Evolutionary conservation across 352 stramenopile species (phyloP), one percentile per base, ranked within the genome.

Genomic region (Phytophthora brassicae): DNA sequence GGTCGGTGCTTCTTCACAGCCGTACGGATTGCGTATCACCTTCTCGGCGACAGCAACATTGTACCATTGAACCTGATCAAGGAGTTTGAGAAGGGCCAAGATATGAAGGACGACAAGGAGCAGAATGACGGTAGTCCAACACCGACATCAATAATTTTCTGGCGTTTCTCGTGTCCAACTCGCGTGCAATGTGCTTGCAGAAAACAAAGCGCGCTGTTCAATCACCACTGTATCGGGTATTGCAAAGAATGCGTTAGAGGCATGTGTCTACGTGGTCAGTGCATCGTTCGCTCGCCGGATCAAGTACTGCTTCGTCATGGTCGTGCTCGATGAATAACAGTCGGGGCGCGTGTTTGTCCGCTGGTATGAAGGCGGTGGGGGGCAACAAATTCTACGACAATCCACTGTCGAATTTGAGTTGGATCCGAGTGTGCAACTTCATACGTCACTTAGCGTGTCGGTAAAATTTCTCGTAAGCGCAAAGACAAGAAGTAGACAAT

Each of bases 291-390:
- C 46, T 6, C n/a, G 20, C 5, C 39, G 43, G 14, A 44, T 54
- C 1, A 54, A 50, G 45, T 33, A 49, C 11, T 61, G 53, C 7
- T 61, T 63, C 16, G 29, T 49, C 2, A 3, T 50, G 9, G 9
- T 26, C 6, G 38, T 38, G 0, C 16, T 51, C 13, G 39, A 43
- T 7, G 41, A 52, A 12, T 28, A 17, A 3, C 29, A 0, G 6
- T 1, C 16, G 39, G 26, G 41, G 2, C 9, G 1, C 2, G 39
- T 51, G 1, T 60, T 52, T 22, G 39, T 45, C 11, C n/a, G n/a
- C 2, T 51, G 52, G 41, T 52, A 60, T 33, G 52, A 60, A 60
- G 29, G 52, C 4, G 41, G 39, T n/a, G 8, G 28, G 24, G 14
- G 39, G 45, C 23, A 0, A 41, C 5, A 28, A 59, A 16, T 51